These are phyloP conservation scores for Alloascoidea africana DNA, from an alignment of 805 yeast genomes.

Conservation along the genomic window DNA sequence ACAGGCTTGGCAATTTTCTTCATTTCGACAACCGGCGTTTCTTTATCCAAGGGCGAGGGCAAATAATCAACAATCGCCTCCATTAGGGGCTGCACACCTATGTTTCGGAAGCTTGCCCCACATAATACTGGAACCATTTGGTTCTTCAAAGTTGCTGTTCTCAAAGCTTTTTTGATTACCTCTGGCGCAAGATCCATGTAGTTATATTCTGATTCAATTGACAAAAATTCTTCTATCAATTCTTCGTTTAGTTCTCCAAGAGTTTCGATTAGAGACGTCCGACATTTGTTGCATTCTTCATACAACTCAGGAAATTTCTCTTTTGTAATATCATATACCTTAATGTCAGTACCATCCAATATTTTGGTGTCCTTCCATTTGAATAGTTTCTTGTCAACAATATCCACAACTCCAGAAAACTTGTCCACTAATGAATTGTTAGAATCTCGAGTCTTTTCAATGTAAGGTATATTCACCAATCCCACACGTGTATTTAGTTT, in stretches of 20 bases:
- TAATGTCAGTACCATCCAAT: constrained; percentile 34
- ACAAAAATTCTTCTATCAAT: constrained; percentile 64
- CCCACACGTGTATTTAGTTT: constrained; percentile 64
- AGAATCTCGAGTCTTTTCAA: constrained; percentile 25
- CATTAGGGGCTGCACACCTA: constrained; percentile 88
- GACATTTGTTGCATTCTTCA: constrained; percentile 35
- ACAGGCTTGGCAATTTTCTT: constrained; percentile 16
- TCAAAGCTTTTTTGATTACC: constrained; percentile 42
- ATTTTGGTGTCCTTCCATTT: constrained; percentile 19
- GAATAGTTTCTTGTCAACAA: constrained; percentile 45
- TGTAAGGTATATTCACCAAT: constrained; percentile 65
- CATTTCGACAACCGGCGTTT: constrained; percentile 27
- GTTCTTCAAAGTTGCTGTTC: constrained; percentile 43
- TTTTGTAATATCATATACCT: constrained; percentile 27
- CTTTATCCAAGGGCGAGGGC: constrained; percentile 66
- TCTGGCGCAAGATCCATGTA: constrained; percentile 44
- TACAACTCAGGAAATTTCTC: constrained; percentile 15
- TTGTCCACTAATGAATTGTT: constrained; percentile 18
- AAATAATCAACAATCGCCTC: constrained; percentile 68
- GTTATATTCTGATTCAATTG: constrained; percentile 35
- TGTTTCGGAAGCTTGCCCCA: constrained; percentile 84
- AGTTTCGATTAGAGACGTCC: constrained; percentile 73
- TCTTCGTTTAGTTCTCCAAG: constrained; percentile 72
- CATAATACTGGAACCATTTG: constrained; percentile 69
- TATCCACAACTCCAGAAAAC: constrained; percentile 66